A percentile compares a stretch with the other conserved stretches of the same genome.
phyloP scores from a whole-genome alignment of 2,329 filamentous ascomycete species.

The Ascochyta clinopodiicola region DNA sequence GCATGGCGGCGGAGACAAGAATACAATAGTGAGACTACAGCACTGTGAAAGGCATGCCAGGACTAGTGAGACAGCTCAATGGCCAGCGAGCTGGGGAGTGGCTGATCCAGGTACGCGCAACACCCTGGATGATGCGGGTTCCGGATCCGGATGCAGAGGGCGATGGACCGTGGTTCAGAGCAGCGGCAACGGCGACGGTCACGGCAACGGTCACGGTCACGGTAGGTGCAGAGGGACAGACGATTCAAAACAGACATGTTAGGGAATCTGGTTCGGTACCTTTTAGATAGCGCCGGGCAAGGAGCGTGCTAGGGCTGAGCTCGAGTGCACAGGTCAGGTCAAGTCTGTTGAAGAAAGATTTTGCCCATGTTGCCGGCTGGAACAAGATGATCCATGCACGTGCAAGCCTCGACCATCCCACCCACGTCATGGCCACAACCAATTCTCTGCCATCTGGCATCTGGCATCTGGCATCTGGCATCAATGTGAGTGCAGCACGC shows the following conservation, averaged over 20 bases:
- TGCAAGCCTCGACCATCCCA: neutral
- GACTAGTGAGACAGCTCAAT: slow-evolving; percentile 5
- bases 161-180: neutral
- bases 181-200: neutral
- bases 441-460: too few species aligned
- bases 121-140: neutral
- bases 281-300: slow-evolving; percentile 11
- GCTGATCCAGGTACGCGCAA: neutral
- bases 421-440: slow-evolving; percentile 9
- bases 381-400: neutral
- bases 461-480: too few species aligned
- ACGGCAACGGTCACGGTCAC: neutral
- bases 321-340: slow-evolving; percentile 4
- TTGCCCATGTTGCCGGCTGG: slow-evolving; percentile 4
- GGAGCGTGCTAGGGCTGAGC: slow-evolving; percentile 16
- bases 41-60: slow-evolving; percentile 8
- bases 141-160: neutral
- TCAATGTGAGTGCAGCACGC: too few species aligned
- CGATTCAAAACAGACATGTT: neutral
- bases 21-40: neutral
- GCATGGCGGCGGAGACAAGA: slow-evolving; percentile 5
- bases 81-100: neutral
- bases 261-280: slow-evolving; percentile 2
- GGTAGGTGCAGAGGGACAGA: neutral
- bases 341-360: slow-evolving; percentile 15